phyloP scores from a whole-genome alignment of 1,139 yeast genomes.

The Hemisphaericaspora xylofermentans region DNA sequence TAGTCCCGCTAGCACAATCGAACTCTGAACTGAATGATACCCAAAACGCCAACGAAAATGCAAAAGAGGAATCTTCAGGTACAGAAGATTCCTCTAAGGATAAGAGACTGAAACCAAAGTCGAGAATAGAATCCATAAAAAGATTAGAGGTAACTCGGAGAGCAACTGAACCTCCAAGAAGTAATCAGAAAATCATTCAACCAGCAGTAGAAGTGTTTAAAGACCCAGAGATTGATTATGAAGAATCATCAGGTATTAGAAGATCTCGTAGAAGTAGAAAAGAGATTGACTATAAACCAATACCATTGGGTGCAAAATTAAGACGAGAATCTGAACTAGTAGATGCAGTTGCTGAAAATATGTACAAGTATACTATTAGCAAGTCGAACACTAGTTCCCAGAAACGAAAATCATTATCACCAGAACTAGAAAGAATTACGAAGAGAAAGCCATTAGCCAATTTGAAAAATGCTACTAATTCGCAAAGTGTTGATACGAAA shows the following conservation, averaged over 20 bases:
- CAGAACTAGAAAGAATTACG: slow-evolving; percentile 2
- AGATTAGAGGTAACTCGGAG: too few relatives aligned
- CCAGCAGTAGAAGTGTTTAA: background rate
- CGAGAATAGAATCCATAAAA: background rate
- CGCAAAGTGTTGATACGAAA: background rate
- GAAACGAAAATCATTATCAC: slow-evolving; percentile 6
- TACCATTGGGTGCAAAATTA: slow-evolving; percentile 67
- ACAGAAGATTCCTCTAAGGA: background rate
- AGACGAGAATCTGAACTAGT: slow-evolving; percentile 63
- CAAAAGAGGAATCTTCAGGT: background rate
- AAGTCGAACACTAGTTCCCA: slow-evolving; percentile 6
- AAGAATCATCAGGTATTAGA: slow-evolving; percentile 2
- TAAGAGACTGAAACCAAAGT: background rate
- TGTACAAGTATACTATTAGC: slow-evolving; percentile 44
- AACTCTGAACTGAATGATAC: too few relatives aligned
- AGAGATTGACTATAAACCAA: slow-evolving; percentile 65
- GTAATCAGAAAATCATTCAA: background rate
- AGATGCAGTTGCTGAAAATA: slow-evolving; percentile 49
- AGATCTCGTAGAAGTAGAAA: slow-evolving; percentile 18
- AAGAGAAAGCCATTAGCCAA: slow-evolving; percentile 23
- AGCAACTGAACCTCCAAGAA: background rate
- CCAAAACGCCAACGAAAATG: too few relatives aligned
- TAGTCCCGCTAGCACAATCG: background rate
- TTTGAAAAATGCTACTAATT: slow-evolving; percentile 16
- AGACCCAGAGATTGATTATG: background rate